phyloP scores from a whole-genome alignment of 1,284 basidiomycete genomes.

The Trametes sp. region DNA sequence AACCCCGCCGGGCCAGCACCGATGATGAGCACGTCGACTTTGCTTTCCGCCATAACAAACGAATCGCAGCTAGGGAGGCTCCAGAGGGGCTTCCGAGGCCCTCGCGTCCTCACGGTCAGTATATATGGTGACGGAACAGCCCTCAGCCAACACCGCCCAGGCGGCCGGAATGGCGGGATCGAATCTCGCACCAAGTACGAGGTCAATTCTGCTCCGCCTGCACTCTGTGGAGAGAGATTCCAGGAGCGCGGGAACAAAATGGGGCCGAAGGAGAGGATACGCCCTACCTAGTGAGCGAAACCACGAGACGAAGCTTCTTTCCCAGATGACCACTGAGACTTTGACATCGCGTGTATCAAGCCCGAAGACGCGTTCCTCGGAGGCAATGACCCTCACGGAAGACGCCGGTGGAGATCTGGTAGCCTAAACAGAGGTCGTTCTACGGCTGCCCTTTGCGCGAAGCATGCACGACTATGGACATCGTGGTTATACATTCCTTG shows the following conservation, averaged over 20 bases:
- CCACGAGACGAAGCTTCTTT: not conserved
- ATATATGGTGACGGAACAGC: not conserved
- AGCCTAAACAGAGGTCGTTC: not conserved
- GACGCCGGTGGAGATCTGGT: not conserved
- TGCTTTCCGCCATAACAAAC: conserved; percentile 20
- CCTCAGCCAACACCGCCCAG: not conserved
- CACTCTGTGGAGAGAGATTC: conserved; percentile 3
- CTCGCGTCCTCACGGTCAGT: not conserved
- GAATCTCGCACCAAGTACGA: conserved; percentile 2
- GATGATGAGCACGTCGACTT: conserved; percentile 63
- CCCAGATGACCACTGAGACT: not conserved
- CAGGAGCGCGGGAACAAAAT: conserved; percentile 13
- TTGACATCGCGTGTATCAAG: not conserved
- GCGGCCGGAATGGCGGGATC: not conserved
- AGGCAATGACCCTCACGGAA: not conserved
- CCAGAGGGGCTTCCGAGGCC: not conserved
- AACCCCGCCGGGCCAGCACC: conserved; percentile 67
- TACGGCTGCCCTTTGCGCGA: not conserved
- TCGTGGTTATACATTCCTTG: too few species aligned
- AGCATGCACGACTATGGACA: too few species aligned
- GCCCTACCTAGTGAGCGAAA: not conserved
- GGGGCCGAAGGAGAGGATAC: not conserved
- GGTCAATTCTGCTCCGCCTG: not conserved
- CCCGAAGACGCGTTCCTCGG: not conserved
- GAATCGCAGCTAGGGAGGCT: not conserved